Percentiles rank a stretch among this genome's conserved stretches.
Evolutionary conservation across 805 yeast genomes (phyloP).

Genomic region (Ogataea sp.): DNA sequence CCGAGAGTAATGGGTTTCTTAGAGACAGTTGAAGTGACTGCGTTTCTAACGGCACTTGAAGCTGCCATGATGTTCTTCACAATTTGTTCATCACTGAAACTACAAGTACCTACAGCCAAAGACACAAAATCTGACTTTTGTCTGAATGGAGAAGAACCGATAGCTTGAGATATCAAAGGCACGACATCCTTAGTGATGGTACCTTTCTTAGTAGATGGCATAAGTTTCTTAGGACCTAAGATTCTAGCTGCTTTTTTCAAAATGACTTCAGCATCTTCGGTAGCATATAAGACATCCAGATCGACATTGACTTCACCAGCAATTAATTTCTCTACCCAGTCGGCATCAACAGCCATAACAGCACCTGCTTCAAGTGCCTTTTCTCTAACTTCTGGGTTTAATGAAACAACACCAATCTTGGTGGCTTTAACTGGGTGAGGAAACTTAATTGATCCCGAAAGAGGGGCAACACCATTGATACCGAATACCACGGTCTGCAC

Average conservation of each 20-base stretch:
- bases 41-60: slow-evolving; percentile 48
- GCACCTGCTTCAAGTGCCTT: slow-evolving; percentile 56
- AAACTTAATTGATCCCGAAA: slow-evolving; percentile 62
- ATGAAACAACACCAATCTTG: slow-evolving; percentile 61
- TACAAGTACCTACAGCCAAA: slow-evolving; percentile 69
- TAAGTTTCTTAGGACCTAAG: slow-evolving; percentile 82
- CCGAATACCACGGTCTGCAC: slow-evolving; percentile 57
- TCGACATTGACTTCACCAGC: slow-evolving; percentile 43
- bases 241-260: slow-evolving; percentile 65
- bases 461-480: slow-evolving; percentile 70
- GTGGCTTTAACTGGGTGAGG: slow-evolving; percentile 67
- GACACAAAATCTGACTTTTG: slow-evolving; percentile 56
- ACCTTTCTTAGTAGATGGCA: slow-evolving; percentile 83
- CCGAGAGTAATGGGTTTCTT: slow-evolving; percentile 68
- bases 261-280: slow-evolving; percentile 67
- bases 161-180: slow-evolving; percentile 40
- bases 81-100: slow-evolving; percentile 70
- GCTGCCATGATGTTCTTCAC: slow-evolving; percentile 63
- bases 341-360: slow-evolving; percentile 60
- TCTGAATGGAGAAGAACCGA: slow-evolving; percentile 72
- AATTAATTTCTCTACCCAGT: slow-evolving; percentile 55
- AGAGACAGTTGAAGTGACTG: slow-evolving; percentile 46
- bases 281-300: slow-evolving; percentile 74
- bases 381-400: slow-evolving; percentile 41
- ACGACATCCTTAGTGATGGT: slow-evolving; percentile 69